Percentiles rank a stretch among this genome's conserved stretches.
Conservation (phyloP, 441 rosid genomes). For the Metrosideros polymorpha region DNA sequence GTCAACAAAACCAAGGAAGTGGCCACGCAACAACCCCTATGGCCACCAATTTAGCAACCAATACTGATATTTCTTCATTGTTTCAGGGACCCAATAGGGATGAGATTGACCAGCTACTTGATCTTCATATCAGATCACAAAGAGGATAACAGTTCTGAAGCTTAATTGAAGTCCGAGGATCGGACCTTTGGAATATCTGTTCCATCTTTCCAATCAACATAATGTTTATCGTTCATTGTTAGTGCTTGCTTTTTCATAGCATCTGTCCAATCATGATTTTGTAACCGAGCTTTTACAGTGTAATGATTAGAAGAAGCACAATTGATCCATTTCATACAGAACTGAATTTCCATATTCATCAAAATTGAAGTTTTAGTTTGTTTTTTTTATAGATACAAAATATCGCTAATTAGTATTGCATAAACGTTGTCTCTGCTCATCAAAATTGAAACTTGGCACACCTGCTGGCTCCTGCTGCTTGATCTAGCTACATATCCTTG, state of each 20-base stretch:
- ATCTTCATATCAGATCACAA: background rate
- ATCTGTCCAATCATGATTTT: background rate
- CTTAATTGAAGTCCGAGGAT: background rate
- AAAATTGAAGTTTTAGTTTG: too few relatives aligned
- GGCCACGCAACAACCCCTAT: background rate
- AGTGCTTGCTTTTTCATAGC: background rate
- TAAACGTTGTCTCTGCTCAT: background rate
- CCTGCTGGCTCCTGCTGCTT: background rate
- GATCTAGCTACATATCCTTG: background rate
- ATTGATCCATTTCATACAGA: background rate
- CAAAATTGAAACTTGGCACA: background rate
- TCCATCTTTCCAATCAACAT: background rate
- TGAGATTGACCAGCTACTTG: background rate
- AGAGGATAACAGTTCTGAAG: background rate
- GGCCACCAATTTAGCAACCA: background rate
- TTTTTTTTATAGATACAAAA: background rate
- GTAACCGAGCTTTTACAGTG: background rate
- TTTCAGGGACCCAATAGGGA: background rate
- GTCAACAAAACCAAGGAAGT: background rate
- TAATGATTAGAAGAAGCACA: background rate
- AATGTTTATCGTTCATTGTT: background rate
- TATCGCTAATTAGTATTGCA: background rate
- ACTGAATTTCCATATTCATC: background rate
- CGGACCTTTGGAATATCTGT: too few relatives aligned
- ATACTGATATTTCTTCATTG: background rate